These are phyloP conservation scores for Ascochyta koolunga DNA, from an alignment of 2,329 filamentous ascomycete species.

Conservation along the genomic window DNA sequence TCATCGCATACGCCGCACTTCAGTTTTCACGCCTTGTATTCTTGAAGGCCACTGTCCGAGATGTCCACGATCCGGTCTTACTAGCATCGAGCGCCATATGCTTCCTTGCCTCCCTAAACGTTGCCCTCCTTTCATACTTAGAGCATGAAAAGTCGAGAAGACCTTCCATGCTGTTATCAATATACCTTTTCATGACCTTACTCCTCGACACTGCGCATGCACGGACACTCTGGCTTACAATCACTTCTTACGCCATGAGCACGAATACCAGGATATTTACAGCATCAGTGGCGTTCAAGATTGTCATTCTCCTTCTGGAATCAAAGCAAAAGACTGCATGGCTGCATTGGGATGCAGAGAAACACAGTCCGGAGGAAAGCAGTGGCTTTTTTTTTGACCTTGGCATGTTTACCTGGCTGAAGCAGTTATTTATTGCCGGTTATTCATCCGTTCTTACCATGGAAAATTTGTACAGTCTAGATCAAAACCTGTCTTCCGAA, in stretches of 20 bases:
- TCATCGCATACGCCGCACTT: slow-evolving; percentile 26
- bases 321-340: slow-evolving; percentile 31
- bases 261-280: slow-evolving; percentile 19
- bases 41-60: slow-evolving; percentile 17
- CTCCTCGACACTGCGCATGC: slow-evolving; percentile 21
- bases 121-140: slow-evolving; percentile 15
- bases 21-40: slow-evolving; percentile 38
- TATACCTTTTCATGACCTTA: slow-evolving; percentile 22
- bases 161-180: slow-evolving; percentile 22
- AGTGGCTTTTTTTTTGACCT: slow-evolving; percentile 43
- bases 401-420: slow-evolving; percentile 48
- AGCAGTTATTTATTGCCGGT: slow-evolving; percentile 38
- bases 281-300: slow-evolving; percentile 24
- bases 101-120: slow-evolving; percentile 28
- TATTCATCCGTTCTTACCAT: slow-evolving; percentile 35
- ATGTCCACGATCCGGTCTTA: slow-evolving; percentile 28
- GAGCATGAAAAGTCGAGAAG: slow-evolving; percentile 22
- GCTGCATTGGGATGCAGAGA: slow-evolving; percentile 29
- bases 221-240: slow-evolving; percentile 22
- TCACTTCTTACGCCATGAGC: slow-evolving; percentile 1
- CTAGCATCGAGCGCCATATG: slow-evolving; percentile 32
- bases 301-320: slow-evolving; percentile 28
- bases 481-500: slow-evolving; percentile 22
- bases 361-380: slow-evolving; percentile 42
- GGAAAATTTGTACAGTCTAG: slow-evolving; percentile 38